Conservation (phyloP, 1,284 basidiomycete genomes). For the Farysia itapuensis region DNA sequence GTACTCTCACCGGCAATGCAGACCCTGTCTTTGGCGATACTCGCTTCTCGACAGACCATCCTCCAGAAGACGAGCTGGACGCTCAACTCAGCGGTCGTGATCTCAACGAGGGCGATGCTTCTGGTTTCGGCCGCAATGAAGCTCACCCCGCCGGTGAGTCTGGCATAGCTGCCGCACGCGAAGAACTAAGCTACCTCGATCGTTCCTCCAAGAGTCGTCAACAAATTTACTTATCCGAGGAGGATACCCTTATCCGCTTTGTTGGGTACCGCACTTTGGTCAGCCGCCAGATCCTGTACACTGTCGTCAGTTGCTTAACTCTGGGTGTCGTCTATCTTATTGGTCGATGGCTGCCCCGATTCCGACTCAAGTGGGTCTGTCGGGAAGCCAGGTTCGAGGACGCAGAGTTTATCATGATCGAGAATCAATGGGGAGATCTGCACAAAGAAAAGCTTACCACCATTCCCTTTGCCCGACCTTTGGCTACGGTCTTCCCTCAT, state of each 20-base stretch:
- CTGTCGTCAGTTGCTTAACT: conserved; percentile 70
- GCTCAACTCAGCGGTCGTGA: conserved; percentile 40
- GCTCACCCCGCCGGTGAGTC: conserved; percentile 1
- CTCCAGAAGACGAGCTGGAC: conserved; percentile 49
- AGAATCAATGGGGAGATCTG: conserved; percentile 64
- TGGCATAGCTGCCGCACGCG: conserved; percentile 1
- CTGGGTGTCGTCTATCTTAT: conserved; percentile 78
- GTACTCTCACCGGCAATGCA: conserved; percentile 44
- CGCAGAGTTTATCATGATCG: conserved; percentile 75
- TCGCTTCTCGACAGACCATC: conserved; percentile 41
- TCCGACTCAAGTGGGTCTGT: conserved; percentile 88
- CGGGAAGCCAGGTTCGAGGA: conserved; percentile 80
- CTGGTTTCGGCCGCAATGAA: conserved; percentile 31
- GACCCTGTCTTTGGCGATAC: conserved; percentile 57
- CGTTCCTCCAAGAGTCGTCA: conserved; percentile 65
- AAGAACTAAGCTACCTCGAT: conserved; percentile 50
- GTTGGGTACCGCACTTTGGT: conserved; percentile 78
- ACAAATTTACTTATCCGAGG: conserved; percentile 83
- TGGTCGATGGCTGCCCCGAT: conserved; percentile 87
- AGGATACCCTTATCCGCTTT: conserved; percentile 85
- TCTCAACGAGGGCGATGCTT: conserved; percentile 16
- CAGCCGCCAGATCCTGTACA: conserved; percentile 74
- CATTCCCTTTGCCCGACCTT: conserved; percentile 54
- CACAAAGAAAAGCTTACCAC: conserved; percentile 37
- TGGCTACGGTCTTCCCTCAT: conserved; percentile 54